These are phyloP conservation scores for Geosmithia putterillii DNA, from an alignment of 2,329 filamentous ascomycete species.

Conservation along the genomic window DNA sequence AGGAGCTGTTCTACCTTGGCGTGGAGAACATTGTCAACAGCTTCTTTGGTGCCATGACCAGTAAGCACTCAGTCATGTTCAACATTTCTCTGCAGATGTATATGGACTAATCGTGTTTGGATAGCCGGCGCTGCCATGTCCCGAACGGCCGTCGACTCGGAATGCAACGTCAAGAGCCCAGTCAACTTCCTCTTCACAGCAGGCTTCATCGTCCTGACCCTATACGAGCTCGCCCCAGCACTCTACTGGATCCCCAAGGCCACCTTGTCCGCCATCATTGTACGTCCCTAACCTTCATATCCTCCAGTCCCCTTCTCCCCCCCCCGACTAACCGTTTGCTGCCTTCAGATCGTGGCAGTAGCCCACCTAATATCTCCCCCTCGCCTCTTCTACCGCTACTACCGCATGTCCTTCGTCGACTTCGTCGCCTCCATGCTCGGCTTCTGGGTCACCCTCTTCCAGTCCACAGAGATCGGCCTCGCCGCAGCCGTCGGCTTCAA, in stretches of 20 bases:
- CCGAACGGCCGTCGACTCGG: constrained; percentile 53
- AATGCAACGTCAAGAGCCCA: constrained; percentile 49
- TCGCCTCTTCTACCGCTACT: constrained; percentile 48
- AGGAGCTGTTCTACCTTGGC: constrained; percentile 53
- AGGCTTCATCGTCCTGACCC: constrained; percentile 46
- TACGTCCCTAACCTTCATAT: constrained; percentile 12
- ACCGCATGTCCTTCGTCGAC: constrained; percentile 52
- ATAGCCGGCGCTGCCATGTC: constrained; percentile 51
- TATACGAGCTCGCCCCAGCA: constrained; percentile 47
- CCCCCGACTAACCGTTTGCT: neutral
- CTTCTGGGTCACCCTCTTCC: constrained; percentile 52
- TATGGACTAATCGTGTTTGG: neutral
- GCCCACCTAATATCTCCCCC: constrained; percentile 48
- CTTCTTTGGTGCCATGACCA: constrained; percentile 51
- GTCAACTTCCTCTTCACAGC: constrained; percentile 48
- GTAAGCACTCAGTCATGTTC: constrained; percentile 1
- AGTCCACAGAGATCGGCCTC: constrained; percentile 47
- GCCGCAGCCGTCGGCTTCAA: constrained; percentile 49
- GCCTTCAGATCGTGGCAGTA: constrained; percentile 44
- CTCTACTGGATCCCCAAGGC: constrained; percentile 59
- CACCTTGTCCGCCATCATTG: constrained; percentile 50
- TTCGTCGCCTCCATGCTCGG: constrained; percentile 51
- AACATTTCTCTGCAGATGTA: neutral
- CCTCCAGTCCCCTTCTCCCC: no score
- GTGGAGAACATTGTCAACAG: constrained; percentile 51